Evolutionary conservation across 331 rosid species (phyloP).

Genomic region (Pyracantha coccinea): DNA sequence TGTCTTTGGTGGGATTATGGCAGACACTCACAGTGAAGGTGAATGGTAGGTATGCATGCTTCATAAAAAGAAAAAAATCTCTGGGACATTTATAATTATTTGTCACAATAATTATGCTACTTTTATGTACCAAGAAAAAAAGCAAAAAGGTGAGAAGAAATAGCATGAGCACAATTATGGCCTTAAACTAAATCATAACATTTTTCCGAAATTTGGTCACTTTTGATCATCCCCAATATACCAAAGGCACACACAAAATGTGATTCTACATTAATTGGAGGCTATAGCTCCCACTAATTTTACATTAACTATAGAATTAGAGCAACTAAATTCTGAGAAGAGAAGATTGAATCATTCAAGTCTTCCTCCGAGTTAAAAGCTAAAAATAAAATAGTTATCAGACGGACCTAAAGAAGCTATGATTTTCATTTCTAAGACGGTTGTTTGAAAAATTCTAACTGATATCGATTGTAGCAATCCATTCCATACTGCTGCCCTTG

Average conservation of each 20-base stretch:
- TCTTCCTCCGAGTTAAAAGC: background rate
- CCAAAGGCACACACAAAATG: background rate
- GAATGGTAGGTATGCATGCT: constrained; percentile 16
- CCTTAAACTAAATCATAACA: too few species aligned
- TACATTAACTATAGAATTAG: constrained; percentile 18
- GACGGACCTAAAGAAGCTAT: background rate
- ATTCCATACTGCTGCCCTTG: constrained; percentile 28
- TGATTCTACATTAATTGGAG: background rate
- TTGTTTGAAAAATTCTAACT: background rate
- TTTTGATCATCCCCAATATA: background rate
- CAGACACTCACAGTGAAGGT: background rate
- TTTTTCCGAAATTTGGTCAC: background rate
- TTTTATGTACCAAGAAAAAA: constrained; percentile 11
- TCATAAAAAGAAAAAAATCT: constrained; percentile 29
- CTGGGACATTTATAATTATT: constrained; percentile 20
- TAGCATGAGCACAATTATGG: constrained; percentile 1
- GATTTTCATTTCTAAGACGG: constrained; percentile 10
- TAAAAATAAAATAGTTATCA: background rate
- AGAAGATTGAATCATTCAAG: background rate
- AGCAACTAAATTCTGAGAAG: constrained; percentile 3
- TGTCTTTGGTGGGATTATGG: background rate
- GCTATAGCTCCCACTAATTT: background rate
- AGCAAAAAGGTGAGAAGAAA: constrained; percentile 15
- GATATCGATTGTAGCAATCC: constrained; percentile 21
- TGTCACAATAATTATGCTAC: constrained; percentile 16